Base-by-base conservation (phyloP, 768 basidiomycete genomes). In the Clitopilus passeckerianus region DNA sequence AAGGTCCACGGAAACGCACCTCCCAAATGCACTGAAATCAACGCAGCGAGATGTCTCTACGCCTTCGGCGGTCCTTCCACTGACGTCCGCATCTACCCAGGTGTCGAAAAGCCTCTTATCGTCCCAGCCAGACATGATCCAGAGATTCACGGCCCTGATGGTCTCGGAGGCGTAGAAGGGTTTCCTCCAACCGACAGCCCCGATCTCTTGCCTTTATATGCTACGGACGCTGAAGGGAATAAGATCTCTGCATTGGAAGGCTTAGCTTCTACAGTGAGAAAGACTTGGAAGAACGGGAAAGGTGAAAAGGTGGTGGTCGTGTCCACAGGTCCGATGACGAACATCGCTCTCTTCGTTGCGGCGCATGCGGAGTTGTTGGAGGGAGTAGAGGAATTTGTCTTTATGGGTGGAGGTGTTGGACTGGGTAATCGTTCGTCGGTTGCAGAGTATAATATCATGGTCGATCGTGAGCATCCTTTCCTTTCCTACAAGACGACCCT, bases 361-460 rank as follows among this genome's bases (percentile, higher is more conserved):
- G 80, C 80, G 1, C 82, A 85, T 74, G 72, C 77, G 6, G 76
- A 83, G 44, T 68, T 84, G 30, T 63, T 83, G n/a, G 72, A 73
- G 14, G 86, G 77, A 9, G 72, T 92, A 5, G 84, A 86, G 60
- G 82, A 89, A 60, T 80, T 91, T 61, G 87, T 91, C 6, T 89
- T 93, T 66, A 95, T 96, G 93, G 93, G 93, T 10, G 93, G 93
- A n/a, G 92, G 86, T 1, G 86, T 92, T 27, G 93, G 93, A 8
- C 67, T 91, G 22, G 93, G 93, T 0, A 95, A 95, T 66, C 77
- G 87, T 33, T 87, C 89, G 7, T 77, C 92, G 14, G 87, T 85
- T 10, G 91, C 91, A 65, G 92, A 93, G 68, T 94, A 85, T 71
- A 93, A 93, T 67, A 86, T 92, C 57, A 70, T 90, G 16, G 90